phyloP scores from a whole-genome alignment of 345 rosid genomes.

The Lepidium africanum region DNA sequence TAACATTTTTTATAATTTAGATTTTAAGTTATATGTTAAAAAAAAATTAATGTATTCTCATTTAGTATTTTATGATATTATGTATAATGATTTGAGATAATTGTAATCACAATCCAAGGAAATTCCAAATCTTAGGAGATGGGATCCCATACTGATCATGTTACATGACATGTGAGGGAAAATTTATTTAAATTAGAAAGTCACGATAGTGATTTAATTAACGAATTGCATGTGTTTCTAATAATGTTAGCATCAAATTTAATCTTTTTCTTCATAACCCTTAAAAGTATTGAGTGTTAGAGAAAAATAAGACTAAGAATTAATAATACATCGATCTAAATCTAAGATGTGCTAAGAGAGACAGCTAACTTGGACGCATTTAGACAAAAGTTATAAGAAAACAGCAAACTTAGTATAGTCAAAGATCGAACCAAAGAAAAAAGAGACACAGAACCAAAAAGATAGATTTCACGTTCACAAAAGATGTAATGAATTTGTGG shows the following conservation, averaged over 20 bases:
- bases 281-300: neutral
- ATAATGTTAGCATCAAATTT: neutral
- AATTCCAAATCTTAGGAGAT: conserved; percentile 9
- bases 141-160: conserved; percentile 51
- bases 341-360: conserved; percentile 18
- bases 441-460: neutral
- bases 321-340: conserved; percentile 17
- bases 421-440: neutral
- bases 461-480: neutral
- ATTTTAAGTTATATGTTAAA: no score
- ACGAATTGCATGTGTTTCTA: conserved; percentile 41
- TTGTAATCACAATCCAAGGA: no score
- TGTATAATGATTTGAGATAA: no score
- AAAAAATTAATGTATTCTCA: no score
- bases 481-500: neutral
- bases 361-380: conserved; percentile 24
- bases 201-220: conserved; percentile 20
- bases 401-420: neutral
- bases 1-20: no score
- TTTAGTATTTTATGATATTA: no score
- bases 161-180: conserved; percentile 45
- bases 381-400: conserved; percentile 6
- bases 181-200: conserved; percentile 12
- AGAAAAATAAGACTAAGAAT: neutral
- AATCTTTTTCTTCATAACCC: neutral